Percentiles rank a stretch among this genome's conserved stretches.
Conservation (phyloP, 2,329 filamentous ascomycete species). For the Aspergillus sergii region DNA sequence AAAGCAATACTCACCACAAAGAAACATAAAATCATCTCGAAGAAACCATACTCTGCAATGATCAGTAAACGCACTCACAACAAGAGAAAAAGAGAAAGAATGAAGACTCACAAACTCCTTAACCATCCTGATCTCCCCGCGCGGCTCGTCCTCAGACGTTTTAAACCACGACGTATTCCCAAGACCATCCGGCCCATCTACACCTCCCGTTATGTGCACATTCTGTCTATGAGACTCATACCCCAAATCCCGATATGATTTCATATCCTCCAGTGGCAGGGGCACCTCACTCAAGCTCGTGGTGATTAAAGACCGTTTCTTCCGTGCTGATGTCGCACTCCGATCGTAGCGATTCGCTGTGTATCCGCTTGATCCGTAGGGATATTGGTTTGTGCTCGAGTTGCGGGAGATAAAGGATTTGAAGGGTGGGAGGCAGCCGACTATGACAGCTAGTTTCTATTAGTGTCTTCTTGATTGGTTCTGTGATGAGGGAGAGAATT, state of each 20-base stretch:
- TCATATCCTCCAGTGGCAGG: background rate
- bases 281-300: background rate
- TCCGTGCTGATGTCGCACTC: background rate
- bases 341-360: background rate
- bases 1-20: background rate
- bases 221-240: background rate
- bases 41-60: background rate
- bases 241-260: background rate
- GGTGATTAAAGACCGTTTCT: background rate
- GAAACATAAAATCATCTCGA: background rate
- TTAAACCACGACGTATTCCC: background rate
- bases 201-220: background rate
- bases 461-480: background rate
- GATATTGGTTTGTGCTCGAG: background rate
- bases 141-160: background rate
- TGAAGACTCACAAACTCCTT: background rate
- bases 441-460: conserved; percentile 15
- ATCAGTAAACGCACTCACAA: background rate
- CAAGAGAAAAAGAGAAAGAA: background rate
- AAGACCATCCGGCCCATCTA: background rate
- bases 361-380: background rate
- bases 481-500: too few relatives aligned
- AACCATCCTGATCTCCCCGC: conserved; percentile 3
- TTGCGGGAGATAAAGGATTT: conserved; percentile 17
- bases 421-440: conserved; percentile 23